These are phyloP conservation scores for Elongisporangium anandrum DNA, from an alignment of 352 stramenopile genomes.

Conservation along the genomic window DNA sequence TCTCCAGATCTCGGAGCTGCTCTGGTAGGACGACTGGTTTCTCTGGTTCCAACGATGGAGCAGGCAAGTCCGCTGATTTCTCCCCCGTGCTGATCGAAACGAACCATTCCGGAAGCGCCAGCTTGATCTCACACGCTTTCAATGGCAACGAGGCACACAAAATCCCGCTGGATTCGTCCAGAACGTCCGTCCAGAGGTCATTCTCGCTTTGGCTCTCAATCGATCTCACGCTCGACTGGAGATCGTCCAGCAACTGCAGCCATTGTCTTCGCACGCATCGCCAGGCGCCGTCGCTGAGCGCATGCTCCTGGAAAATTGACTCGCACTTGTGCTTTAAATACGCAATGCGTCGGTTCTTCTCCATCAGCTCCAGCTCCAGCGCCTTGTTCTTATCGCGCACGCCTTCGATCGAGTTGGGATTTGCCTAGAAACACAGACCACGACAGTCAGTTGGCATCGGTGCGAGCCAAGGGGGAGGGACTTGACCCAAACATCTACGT, in stretches of 20 bases:
- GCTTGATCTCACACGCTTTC: constrained; percentile 25
- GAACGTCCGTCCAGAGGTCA: constrained; percentile 26
- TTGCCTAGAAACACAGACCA: constrained; percentile 27
- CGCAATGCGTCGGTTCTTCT: constrained; percentile 79
- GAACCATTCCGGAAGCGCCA: constrained; percentile 74
- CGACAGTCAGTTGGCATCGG: background rate
- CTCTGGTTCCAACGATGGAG: constrained; percentile 15
- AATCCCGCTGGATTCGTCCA: constrained; percentile 37
- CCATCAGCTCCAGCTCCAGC: constrained; percentile 65
- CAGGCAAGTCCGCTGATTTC: constrained; percentile 22
- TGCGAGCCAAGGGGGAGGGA: background rate
- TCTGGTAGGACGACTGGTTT: constrained; percentile 24
- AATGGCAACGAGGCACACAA: constrained; percentile 3
- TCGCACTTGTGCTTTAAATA: constrained; percentile 69
- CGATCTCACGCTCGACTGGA: constrained; percentile 21
- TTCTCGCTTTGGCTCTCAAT: constrained; percentile 13
- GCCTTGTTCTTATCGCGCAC: constrained; percentile 73
- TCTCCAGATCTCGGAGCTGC: constrained; percentile 39
- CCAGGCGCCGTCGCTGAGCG: constrained; percentile 42
- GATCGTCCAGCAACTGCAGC: constrained; percentile 63
- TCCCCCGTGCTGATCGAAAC: constrained; percentile 41
- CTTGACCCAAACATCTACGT: background rate
- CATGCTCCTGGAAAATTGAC: constrained; percentile 51
- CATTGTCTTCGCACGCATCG: constrained; percentile 57
- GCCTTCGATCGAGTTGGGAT: constrained; percentile 71